These are phyloP conservation scores for Licmophora abbreviata DNA, from an alignment of 108 stramenopile genomes.

Conservation along the genomic window DNA sequence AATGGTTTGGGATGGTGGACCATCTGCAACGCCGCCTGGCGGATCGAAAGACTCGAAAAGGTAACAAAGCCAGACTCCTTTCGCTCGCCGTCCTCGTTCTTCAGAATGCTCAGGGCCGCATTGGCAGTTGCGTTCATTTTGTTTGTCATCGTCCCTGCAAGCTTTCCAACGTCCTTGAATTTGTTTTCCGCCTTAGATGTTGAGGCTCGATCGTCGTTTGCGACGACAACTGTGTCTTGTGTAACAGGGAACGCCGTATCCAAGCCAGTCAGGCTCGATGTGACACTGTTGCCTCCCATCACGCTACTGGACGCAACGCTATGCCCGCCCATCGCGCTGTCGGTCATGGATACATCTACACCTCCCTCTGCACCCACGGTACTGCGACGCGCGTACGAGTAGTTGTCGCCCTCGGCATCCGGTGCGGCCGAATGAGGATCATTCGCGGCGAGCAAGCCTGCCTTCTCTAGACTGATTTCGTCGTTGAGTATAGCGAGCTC, in stretches of 20 bases:
- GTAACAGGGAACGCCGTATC: background rate
- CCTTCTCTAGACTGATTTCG: background rate
- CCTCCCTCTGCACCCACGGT: too few species aligned
- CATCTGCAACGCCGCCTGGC: conserved; percentile 33
- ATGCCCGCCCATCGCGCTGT: background rate
- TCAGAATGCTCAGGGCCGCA: conserved; percentile 1
- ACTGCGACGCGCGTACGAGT: background rate
- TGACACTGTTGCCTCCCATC: background rate
- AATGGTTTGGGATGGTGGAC: conserved; percentile 26
- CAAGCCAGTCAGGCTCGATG: background rate
- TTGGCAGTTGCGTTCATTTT: conserved; percentile 3
- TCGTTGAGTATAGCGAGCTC: conserved; percentile 13
- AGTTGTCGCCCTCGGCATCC: conserved; percentile 1
- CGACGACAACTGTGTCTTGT: background rate
- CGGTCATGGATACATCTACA: too few species aligned
- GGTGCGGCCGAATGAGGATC: background rate
- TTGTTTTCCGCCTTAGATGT: background rate
- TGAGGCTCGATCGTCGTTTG: background rate
- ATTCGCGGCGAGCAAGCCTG: background rate
- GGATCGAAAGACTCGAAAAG: conserved; percentile 22
- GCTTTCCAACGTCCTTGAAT: background rate
- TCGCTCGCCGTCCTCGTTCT: conserved; percentile 18
- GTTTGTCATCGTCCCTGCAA: background rate
- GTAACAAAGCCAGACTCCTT: conserved; percentile 35
- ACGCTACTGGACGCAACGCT: background rate